phyloP scores from a whole-genome alignment of 2,329 filamentous ascomycete species.

The Phialophora verrucosa region DNA sequence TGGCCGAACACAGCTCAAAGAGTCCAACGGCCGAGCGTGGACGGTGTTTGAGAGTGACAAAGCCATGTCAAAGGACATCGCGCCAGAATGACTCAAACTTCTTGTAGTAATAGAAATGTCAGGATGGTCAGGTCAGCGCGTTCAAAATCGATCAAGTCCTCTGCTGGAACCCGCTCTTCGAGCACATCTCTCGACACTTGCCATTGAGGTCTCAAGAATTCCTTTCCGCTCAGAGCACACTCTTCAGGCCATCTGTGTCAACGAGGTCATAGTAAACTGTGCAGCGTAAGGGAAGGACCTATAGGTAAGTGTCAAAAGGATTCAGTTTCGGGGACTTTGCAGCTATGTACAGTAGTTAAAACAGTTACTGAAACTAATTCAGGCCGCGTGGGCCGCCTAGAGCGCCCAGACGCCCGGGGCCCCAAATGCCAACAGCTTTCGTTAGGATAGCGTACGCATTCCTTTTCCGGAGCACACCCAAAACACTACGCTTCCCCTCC shows the following conservation, averaged over 20 bases:
- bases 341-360: too few relatives aligned
- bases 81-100: neutral
- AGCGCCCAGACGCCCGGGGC: neutral
- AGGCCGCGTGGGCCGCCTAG: neutral
- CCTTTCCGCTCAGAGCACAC: neutral
- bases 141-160: neutral
- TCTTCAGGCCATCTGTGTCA: neutral
- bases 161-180: neutral
- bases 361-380: too few relatives aligned
- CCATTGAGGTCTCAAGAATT: neutral
- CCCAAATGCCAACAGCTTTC: too few relatives aligned
- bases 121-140: slow-evolving; percentile 36
- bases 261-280: neutral
- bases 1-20: slow-evolving; percentile 1
- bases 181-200: neutral
- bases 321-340: too few relatives aligned
- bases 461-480: neutral
- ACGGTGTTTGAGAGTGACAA: neutral
- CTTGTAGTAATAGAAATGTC: neutral
- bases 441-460: neutral
- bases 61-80: neutral
- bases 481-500: too few relatives aligned
- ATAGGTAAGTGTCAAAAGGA: neutral
- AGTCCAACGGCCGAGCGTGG: neutral
- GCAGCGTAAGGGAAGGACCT: neutral